Conservation (phyloP, 352 stramenopile species). For the Phytophthora citrophthora region DNA sequence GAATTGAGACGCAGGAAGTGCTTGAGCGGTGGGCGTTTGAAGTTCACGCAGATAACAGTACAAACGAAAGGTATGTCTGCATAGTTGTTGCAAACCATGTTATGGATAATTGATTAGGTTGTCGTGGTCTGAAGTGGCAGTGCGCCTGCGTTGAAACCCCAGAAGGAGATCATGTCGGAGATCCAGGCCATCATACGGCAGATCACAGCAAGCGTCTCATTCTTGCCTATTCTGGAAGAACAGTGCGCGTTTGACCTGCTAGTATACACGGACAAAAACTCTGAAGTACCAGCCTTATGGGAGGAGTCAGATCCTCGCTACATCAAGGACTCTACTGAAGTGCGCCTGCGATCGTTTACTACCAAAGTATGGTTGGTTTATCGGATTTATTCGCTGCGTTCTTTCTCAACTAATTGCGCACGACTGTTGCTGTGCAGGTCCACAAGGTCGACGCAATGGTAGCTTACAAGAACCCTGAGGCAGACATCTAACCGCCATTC, state of each 20-base stretch:
- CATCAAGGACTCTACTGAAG: conserved; percentile 97
- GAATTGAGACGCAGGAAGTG: conserved; percentile 96
- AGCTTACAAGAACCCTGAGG: conserved; percentile 94
- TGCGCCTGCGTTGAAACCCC: conserved; percentile 57
- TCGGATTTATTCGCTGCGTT: conserved; percentile 20
- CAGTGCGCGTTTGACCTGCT: conserved; percentile 98
- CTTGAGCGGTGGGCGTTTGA: conserved; percentile 99
- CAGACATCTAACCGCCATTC: conserved; percentile 59
- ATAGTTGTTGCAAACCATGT: neutral
- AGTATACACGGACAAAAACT: conserved; percentile 98
- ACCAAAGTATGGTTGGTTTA: conserved; percentile 88
- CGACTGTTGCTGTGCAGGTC: conserved; percentile 65
- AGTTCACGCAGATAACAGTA: conserved; percentile 81
- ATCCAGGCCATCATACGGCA: conserved; percentile 99
- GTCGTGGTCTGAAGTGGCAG: conserved; percentile 23
- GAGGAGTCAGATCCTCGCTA: conserved; percentile 98
- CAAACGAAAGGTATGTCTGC: conserved; percentile 39
- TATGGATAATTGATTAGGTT: neutral
- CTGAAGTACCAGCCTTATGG: conserved; percentile 95
- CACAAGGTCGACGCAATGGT: conserved; percentile 99
- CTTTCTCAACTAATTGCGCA: conserved; percentile 16
- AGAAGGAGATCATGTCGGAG: conserved; percentile 97
- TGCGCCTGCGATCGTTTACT: conserved; percentile 98
- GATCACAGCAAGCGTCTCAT: conserved; percentile 99
- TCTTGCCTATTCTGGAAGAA: conserved; percentile 98